Conservation (phyloP, 2,329 filamentous ascomycete species). For the Verticillium nonalfalfae region DNA sequence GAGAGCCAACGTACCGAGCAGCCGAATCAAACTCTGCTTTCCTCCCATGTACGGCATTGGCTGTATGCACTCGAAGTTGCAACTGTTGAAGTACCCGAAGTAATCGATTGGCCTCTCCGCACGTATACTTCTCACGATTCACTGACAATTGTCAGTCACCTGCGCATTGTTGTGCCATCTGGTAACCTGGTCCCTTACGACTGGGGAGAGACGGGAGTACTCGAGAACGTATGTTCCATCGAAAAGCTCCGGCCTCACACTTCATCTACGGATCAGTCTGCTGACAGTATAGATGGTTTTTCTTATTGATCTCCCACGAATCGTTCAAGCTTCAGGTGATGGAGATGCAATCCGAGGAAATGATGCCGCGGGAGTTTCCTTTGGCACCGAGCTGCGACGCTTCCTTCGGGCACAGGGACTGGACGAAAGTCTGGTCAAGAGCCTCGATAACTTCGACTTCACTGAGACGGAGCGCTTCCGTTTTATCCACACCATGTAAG, state of each 20-base stretch:
- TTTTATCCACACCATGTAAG: conserved; percentile 82
- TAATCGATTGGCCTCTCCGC: background rate
- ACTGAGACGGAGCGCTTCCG: conserved; percentile 61
- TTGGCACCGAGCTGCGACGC: conserved; percentile 62
- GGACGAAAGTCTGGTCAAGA: conserved; percentile 56
- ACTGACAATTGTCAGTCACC: conserved; percentile 31
- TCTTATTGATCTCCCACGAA: conserved; percentile 79
- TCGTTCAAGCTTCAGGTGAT: conserved; percentile 25
- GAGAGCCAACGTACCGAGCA: conserved; percentile 39
- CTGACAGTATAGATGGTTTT: conserved; percentile 60
- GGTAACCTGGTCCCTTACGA: conserved; percentile 83
- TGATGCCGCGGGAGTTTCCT: conserved; percentile 25
- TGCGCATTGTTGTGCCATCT: conserved; percentile 78
- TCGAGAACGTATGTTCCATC: conserved; percentile 66
- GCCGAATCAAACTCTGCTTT: conserved; percentile 66
- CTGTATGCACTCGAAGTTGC: conserved; percentile 91
- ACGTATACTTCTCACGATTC: background rate
- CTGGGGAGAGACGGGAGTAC: conserved; percentile 78
- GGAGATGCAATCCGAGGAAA: conserved; percentile 27
- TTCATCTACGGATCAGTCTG: background rate
- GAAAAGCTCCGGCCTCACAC: background rate
- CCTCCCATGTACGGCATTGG: conserved; percentile 70
- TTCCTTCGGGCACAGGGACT: conserved; percentile 66
- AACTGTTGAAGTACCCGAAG: conserved; percentile 64
- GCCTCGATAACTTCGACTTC: conserved; percentile 77